phyloP scores from a whole-genome alignment of 2,329 filamentous ascomycete genomes.

The Hymenoscyphus scutula region DNA sequence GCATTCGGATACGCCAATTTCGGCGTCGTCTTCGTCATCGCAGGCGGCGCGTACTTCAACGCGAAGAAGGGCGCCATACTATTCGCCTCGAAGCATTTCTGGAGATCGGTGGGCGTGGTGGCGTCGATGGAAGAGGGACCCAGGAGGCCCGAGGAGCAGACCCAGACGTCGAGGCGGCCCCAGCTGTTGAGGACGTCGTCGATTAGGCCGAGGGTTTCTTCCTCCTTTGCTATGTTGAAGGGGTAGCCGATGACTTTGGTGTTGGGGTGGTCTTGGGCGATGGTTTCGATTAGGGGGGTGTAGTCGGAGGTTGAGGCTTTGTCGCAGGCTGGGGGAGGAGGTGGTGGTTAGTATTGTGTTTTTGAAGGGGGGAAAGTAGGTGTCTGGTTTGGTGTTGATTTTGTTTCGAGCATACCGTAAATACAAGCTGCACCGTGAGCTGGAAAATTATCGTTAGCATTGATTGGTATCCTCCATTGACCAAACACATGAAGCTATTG shows the following conservation, averaged over 20 bases:
- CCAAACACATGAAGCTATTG: not conserved
- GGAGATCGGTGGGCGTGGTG: constrained; percentile 55
- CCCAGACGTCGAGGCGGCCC: constrained; percentile 59
- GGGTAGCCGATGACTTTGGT: constrained; percentile 62
- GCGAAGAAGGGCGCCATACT: constrained; percentile 62
- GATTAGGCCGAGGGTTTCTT: constrained; percentile 58
- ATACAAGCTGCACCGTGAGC: constrained; percentile 64
- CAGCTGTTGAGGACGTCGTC: constrained; percentile 62
- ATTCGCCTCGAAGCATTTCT: constrained; percentile 59
- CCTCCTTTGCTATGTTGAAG: constrained; percentile 56
- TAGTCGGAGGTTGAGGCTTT: constrained; percentile 42
- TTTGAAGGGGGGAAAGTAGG: not conserved
- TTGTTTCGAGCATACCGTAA: constrained; percentile 45
- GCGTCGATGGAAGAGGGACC: constrained; percentile 55
- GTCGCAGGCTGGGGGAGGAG: constrained; percentile 46
- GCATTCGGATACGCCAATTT: constrained; percentile 58
- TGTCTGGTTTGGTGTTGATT: not conserved
- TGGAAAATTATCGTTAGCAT: too few species aligned
- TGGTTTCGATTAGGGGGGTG: constrained; percentile 41
- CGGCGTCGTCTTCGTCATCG: constrained; percentile 58
- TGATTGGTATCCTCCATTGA: not conserved
- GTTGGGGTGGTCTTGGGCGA: constrained; percentile 48
- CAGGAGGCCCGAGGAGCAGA: constrained; percentile 55
- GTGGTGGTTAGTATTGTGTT: not conserved
- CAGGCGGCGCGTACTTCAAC: constrained; percentile 61